Evolutionary conservation across 2,329 filamentous ascomycete species (phyloP), one percentile per base, ranked within the genome.

Genomic region (Didymella pinodella): DNA sequence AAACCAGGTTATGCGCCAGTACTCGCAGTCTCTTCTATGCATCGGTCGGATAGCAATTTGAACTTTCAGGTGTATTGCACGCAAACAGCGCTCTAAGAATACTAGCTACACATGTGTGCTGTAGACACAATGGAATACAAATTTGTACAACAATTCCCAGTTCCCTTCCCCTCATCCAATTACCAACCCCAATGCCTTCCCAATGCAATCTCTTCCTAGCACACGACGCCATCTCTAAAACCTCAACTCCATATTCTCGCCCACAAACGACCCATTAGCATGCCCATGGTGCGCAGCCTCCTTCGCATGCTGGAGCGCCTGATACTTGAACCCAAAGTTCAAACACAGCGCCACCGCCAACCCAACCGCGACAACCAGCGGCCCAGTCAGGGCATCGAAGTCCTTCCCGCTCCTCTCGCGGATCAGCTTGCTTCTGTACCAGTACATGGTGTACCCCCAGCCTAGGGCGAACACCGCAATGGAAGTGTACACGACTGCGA

Each of bases 371-470:
- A 98, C 89, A 8, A 96, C 84, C 54, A 97, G 79, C 0, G 95
- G 95, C 0, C 95, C 95, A 59, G 92, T 78, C 71, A 94, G 81
- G 68, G 93, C 95, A 77, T 99, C 94, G 77, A 99, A 96, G 69
- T 98, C 93, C 77, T 90, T 94, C 10, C 92, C 93, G 71, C 92
- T 97, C 64, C 95, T 83, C 76, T 92, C 87, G 38, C 90, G 77
- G 72, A 99, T 99, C 84, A 98, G 88, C 53, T 82, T 84, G 59
- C 89, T 85, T 32, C 95, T 84, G 73, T 85, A 86, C 71, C 89
- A 87, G 72, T 96, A 90, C 82, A 96, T 91, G 59, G 82, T 86
- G 77, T 92, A 97, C 2, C 95, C 95, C 95, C 95, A 99, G 1
- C 83, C 81, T 0, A 91, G 92, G 0, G 93, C 88, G 75, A 97